phyloP scores from a whole-genome alignment of 768 basidiomycete genomes.

The Trametes meyenii region DNA sequence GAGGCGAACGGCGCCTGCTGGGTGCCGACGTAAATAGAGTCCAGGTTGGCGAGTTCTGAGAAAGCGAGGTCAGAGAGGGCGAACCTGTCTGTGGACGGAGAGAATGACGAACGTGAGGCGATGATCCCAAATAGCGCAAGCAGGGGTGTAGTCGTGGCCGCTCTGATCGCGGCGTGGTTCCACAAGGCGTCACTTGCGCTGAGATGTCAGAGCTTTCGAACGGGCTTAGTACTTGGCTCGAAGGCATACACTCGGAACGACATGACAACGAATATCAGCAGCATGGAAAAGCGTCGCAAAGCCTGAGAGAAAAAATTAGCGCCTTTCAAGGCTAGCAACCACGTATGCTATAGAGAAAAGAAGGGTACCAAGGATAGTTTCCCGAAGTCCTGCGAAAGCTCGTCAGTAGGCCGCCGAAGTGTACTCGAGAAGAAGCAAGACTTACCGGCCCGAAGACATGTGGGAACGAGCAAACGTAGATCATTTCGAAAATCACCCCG shows the following conservation, averaged over 20 bases:
- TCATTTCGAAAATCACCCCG: background rate
- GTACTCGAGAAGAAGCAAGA: background rate
- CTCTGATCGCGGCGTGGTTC: background rate
- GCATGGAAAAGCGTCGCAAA: background rate
- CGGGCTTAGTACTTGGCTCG: background rate
- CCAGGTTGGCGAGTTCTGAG: background rate
- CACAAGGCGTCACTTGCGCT: background rate
- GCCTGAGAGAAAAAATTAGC: background rate
- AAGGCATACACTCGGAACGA: background rate
- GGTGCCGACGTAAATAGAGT: background rate
- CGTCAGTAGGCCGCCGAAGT: background rate
- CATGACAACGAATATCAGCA: background rate
- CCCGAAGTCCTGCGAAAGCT: background rate
- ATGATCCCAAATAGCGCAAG: background rate
- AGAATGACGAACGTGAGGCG: background rate
- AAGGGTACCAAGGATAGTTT: background rate
- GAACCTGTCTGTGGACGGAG: too few relatives aligned
- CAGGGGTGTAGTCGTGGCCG: background rate
- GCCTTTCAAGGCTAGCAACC: background rate
- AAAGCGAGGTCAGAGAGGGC: too few relatives aligned
- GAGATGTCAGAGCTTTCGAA: background rate
- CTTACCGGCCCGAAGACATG: background rate
- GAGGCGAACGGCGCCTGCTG: background rate
- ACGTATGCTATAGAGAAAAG: background rate
- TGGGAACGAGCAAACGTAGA: background rate